Evolutionary conservation across 306 rosid species (phyloP), one percentile per base, ranked within the genome.

Genomic region (Pyrus bretschneideri): DNA sequence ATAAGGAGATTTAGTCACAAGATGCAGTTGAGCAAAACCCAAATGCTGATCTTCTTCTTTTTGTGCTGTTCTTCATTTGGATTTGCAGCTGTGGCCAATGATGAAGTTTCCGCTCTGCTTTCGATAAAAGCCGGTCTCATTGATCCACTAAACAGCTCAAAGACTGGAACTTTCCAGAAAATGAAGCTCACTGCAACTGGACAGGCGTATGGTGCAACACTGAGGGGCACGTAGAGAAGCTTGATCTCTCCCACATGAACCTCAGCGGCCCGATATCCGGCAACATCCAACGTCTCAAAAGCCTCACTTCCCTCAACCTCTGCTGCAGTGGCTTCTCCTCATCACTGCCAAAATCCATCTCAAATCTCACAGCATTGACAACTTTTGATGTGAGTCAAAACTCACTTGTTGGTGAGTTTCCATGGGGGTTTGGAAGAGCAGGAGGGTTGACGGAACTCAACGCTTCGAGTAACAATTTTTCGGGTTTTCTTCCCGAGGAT

Each of bases 351-450:
- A 92, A 85, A 78, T 85, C 86, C 70, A 69, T 92, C 33, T 72
- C 82, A 66, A 92, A 92, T 68, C 90, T 92, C 87, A 82, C 89
- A 23, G 70, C 86, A 66, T 33, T 95, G 72, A 75, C 49, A 78
- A 87, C 81, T 58, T 86, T 95, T 73, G 97, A 95, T 85, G 88
- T 95, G 12, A 95, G 99, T 67, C 93, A 92, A 84, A 95, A 95
- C 81, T 85, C 69, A 63, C 92, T 95, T 80, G 73, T 27, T 49
- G 97, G 97, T 38, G 86, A 81, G 12, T 87, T 95, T 78, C 97
- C 96, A 27, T 67, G 55, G 45, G 98, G 93, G 71, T 73, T 92
- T 33, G 96, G 97, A 60, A 88, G 69, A 23, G 84, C 85, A 0
- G 52, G 55, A 70, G 78, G 79, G 10, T 74, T 95, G 31, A 33